phyloP scores from a whole-genome alignment of 805 yeast species.

The Candida maris region DNA sequence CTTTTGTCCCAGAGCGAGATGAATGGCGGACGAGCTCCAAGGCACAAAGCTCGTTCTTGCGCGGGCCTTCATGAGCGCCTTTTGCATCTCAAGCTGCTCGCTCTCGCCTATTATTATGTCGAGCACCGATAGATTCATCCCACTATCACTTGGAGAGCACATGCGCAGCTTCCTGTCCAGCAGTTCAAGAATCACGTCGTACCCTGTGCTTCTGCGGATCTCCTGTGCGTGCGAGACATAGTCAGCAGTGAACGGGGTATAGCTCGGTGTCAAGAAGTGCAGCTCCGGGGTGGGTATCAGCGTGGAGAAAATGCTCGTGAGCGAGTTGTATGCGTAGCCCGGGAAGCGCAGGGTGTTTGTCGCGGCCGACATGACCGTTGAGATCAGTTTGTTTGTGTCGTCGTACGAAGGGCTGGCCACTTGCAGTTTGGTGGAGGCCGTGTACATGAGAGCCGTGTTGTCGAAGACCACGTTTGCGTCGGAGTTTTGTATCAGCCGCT shows the following conservation, averaged over 20 bases:
- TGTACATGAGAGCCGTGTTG: conserved; percentile 73
- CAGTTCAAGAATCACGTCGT: conserved; percentile 81
- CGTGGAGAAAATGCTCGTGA: conserved; percentile 76
- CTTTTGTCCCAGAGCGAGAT: conserved; percentile 69
- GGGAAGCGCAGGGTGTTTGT: conserved; percentile 91
- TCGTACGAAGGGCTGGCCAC: conserved; percentile 61
- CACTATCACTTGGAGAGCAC: conserved; percentile 45
- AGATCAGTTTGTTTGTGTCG: conserved; percentile 80
- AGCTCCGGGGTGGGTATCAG: conserved; percentile 82
- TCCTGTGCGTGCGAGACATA: conserved; percentile 52
- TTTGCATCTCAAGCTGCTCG: conserved; percentile 69
- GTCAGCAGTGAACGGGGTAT: conserved; percentile 73
- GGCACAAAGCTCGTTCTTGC: conserved; percentile 75
- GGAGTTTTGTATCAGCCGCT: conserved; percentile 76
- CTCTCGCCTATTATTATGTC: conserved; percentile 65
- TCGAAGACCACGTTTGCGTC: conserved; percentile 90
- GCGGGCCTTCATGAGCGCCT: conserved; percentile 60
- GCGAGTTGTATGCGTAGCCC: conserved; percentile 82
- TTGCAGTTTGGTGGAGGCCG: conserved; percentile 62
- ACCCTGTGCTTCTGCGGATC: conserved; percentile 68
- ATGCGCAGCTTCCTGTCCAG: conserved; percentile 74
- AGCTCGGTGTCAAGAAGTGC: conserved; percentile 71
- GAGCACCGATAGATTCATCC: conserved; percentile 61
- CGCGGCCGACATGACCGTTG: conserved; percentile 78
- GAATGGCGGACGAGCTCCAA: conserved; percentile 78